Evolutionary conservation across 768 basidiomycete species (phyloP).

Genomic region (Trametes villosa): DNA sequence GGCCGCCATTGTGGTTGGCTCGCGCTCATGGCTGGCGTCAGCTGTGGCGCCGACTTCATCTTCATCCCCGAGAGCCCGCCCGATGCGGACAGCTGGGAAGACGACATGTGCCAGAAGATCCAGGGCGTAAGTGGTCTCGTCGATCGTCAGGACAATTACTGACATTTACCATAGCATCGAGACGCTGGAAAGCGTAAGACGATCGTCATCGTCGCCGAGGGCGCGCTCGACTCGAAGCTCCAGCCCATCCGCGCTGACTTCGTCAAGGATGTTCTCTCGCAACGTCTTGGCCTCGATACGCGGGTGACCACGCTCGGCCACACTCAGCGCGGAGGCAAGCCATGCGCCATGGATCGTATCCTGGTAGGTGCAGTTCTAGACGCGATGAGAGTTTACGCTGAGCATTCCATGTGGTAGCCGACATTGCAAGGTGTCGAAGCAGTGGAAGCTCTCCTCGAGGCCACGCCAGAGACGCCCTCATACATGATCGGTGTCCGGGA

Average conservation of each 20-base stretch:
- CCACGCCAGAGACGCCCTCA: conserved; percentile 88
- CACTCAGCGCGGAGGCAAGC: conserved; percentile 93
- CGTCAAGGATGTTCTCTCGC: conserved; percentile 86
- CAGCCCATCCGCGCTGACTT: conserved; percentile 92
- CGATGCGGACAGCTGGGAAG: conserved; percentile 79
- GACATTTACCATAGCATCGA: conserved; percentile 68
- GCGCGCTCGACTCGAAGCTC: conserved; percentile 85
- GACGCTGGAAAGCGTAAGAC: conserved; percentile 94
- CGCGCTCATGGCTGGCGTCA: conserved; percentile 89
- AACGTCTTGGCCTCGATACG: conserved; percentile 90
- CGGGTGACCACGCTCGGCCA: conserved; percentile 97
- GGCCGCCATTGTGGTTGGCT: conserved; percentile 99
- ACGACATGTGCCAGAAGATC: conserved; percentile 87
- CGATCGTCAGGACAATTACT: not conserved
- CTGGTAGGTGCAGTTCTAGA: conserved; percentile 55
- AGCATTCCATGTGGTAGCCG: conserved; percentile 54
- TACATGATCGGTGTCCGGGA: conserved; percentile 97
- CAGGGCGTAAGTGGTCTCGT: conserved; percentile 57
- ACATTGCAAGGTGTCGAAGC: conserved; percentile 97
- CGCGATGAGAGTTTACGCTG: not conserved
- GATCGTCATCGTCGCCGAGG: conserved; percentile 97
- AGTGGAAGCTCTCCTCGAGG: conserved; percentile 82
- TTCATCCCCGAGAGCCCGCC: conserved; percentile 98
- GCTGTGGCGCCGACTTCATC: conserved; percentile 93
- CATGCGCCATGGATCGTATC: conserved; percentile 92